Evolutionary conservation across 306 rosid genomes (phyloP).

Genomic region (Dryas drummondii): DNA sequence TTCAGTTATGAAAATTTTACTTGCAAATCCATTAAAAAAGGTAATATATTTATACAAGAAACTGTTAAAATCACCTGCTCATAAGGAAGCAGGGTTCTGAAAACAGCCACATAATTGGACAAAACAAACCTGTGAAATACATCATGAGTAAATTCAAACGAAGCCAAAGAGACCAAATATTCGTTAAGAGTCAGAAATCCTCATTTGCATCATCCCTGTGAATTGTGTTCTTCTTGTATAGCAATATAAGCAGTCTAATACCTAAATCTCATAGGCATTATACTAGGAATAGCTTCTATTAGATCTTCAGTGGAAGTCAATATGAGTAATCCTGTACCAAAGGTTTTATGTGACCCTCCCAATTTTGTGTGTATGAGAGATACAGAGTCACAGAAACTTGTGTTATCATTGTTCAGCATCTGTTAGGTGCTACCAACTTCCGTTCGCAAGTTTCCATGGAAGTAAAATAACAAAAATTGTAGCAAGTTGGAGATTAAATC

Average conservation of each 20-base stretch:
- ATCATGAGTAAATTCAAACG: constrained; percentile 20
- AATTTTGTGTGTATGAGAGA: background rate
- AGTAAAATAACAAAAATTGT: too few relatives aligned
- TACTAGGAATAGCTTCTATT: background rate
- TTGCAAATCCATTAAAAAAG: constrained; percentile 21
- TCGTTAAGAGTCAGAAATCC: background rate
- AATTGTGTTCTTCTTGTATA: background rate
- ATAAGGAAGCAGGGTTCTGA: constrained; percentile 76
- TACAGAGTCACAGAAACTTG: background rate
- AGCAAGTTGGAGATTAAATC: too few relatives aligned
- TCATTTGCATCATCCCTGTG: background rate
- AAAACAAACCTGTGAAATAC: constrained; percentile 63
- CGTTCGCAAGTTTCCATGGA: too few relatives aligned
- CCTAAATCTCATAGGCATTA: background rate
- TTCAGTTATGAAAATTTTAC: constrained; percentile 22
- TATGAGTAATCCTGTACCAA: background rate
- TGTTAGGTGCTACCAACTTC: background rate
- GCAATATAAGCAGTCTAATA: background rate
- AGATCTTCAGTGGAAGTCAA: background rate
- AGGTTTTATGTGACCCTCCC: background rate
- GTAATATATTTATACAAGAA: constrained; percentile 20
- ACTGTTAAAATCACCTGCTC: constrained; percentile 63
- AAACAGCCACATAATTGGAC: constrained; percentile 86
- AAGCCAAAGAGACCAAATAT: constrained; percentile 17
- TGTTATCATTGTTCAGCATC: background rate